Conservation (phyloP, 176 grass and related monocot species). For the Avena sativa region DNA sequence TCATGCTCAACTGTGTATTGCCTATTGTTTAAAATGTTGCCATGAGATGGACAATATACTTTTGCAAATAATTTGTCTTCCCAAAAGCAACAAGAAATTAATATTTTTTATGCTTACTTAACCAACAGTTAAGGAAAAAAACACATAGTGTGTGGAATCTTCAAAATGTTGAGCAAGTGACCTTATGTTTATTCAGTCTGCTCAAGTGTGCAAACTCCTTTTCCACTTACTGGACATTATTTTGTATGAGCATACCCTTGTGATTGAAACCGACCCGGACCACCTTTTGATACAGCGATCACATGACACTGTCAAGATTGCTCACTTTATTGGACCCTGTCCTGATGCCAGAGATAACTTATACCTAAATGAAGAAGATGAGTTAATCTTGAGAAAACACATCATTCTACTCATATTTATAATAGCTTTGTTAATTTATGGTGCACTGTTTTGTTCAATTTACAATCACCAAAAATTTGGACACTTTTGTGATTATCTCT, state of each 20-base stretch:
- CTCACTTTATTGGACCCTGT: slow-evolving; percentile 16
- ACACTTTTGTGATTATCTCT: background rate
- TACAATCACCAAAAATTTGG: slow-evolving; percentile 16
- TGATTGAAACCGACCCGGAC: background rate
- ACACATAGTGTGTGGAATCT: background rate
- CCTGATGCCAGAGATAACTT: background rate
- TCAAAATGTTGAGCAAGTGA: background rate
- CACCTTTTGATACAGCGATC: slow-evolving; percentile 17
- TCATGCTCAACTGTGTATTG: background rate
- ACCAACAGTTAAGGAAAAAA: slow-evolving; percentile 14
- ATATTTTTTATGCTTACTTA: background rate
- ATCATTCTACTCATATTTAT: background rate
- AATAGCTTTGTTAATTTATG: background rate
- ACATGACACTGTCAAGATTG: slow-evolving; percentile 20
- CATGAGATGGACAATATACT: background rate
- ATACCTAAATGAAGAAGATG: slow-evolving; percentile 27
- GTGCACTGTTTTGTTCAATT: background rate
- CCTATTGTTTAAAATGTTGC: background rate
- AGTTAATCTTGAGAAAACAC: background rate
- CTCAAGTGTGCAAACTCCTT: slow-evolving; percentile 2
- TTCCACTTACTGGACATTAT: background rate
- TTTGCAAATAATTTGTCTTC: background rate
- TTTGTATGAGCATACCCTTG: background rate
- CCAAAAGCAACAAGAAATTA: slow-evolving; percentile 22
- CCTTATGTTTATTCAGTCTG: slow-evolving; percentile 12